phyloP scores from a whole-genome alignment of 768 basidiomycete species.

The Pulveroboletus sp. region DNA sequence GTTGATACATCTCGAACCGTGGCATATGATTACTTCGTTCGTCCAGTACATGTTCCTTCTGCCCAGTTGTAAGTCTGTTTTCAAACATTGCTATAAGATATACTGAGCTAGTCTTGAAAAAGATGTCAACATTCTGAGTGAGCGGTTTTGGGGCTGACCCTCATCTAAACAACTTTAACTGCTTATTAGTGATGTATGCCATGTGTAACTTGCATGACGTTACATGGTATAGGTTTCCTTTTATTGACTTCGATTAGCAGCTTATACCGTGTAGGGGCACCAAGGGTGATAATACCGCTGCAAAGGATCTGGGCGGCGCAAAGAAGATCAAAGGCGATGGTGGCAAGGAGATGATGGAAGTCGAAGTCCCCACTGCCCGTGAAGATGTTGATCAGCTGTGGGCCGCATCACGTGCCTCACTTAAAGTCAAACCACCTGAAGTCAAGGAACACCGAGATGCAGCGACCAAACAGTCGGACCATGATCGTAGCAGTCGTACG shows the following conservation, averaged over 20 bases:
- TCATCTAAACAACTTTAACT: background rate
- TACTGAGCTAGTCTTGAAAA: conserved; percentile 8
- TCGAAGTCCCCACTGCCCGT: conserved; percentile 72
- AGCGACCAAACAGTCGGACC: conserved; percentile 85
- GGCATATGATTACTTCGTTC: conserved; percentile 96
- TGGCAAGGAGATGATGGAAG: conserved; percentile 84
- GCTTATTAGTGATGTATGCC: conserved; percentile 72
- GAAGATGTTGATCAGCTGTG: conserved; percentile 90
- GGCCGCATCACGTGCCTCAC: conserved; percentile 66
- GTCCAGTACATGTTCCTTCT: conserved; percentile 88
- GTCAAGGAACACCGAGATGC: conserved; percentile 81
- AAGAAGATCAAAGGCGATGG: conserved; percentile 83
- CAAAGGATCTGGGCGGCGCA: conserved; percentile 85
- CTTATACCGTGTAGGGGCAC: conserved; percentile 59
- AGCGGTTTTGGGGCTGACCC: conserved; percentile 13
- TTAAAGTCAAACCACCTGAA: conserved; percentile 64
- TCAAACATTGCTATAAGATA: background rate
- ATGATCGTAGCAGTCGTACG: conserved; percentile 76
- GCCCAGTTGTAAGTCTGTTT: conserved; percentile 53
- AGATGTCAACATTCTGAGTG: conserved; percentile 79
- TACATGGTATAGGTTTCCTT: conserved; percentile 45
- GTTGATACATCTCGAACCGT: conserved; percentile 88
- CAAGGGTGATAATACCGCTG: conserved; percentile 84
- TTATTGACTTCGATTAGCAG: background rate
- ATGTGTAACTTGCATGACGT: conserved; percentile 93